Base-by-base conservation (phyloP, 768 basidiomycete species). In the Auriculariales sp. region DNA sequence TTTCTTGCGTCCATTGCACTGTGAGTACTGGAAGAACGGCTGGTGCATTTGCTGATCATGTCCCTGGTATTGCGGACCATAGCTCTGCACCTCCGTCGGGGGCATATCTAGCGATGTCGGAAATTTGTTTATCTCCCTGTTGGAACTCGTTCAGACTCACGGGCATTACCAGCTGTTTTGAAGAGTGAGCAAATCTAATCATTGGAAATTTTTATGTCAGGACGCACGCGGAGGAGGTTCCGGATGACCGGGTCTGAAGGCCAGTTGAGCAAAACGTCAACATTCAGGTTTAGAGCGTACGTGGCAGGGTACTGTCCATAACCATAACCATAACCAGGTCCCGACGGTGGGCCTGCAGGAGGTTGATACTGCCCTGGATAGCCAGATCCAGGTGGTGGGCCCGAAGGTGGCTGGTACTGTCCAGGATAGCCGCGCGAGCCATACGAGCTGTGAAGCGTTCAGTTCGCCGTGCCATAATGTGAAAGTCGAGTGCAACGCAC, bases 1-100 rank as follows among this genome's bases (percentile, higher is more conserved):
- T 64, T 91, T 97, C 65, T 81, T 83, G 64, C 71, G 79, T 28
- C 91, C 88, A 17, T 68, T 88, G 60, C 93, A 95, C 57, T 89
- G 87, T 2, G 89, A 92, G 58, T 89, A 91, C 57, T 86, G 81
- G 69, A 89, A 92, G 63, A 64, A 85, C 2, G 77, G 73, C 55
- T 83, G 78, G 31, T 70, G 67, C 47, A 64, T 62, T 29, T 68
- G 68, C 34, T 72, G 67, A 17, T 72, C 65, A 2, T 66, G 52
- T 22, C 64, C 69, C 52, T 77, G 68, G 45, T 72, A 63, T 47
- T 78, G 77, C 9, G 78, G 75, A 2, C 81, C 79, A 55, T 81
- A 85, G 52, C 70, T 60, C 57, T 88, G 85, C 28, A 72, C 64
- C 35, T 73, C 67, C 3, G 66, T 56, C 2, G 81, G 79, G 11